Conservation (phyloP, 352 stramenopile species). For the Phytophthora sojae region DNA sequence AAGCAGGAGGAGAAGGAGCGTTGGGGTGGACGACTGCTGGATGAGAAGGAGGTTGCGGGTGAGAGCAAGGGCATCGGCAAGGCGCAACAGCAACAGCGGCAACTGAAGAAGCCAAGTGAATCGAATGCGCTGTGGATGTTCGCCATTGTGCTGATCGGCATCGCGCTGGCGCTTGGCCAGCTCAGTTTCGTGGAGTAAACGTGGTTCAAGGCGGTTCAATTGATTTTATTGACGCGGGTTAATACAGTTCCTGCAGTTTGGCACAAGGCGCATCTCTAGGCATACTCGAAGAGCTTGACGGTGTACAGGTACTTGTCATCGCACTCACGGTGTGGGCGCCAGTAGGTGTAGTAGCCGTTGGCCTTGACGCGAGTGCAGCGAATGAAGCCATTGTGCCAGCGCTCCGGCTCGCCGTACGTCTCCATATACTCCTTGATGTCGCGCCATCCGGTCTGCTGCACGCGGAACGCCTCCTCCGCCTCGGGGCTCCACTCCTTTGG, state of each 20-base stretch:
- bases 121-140: constrained; percentile 43
- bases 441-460: constrained; percentile 77
- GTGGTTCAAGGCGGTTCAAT: neutral
- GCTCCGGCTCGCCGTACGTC: constrained; percentile 74
- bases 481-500: constrained; percentile 75
- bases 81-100: constrained; percentile 17
- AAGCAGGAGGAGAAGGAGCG: constrained; percentile 75
- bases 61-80: neutral
- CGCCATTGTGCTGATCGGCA: constrained; percentile 44
- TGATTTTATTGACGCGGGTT: constrained; percentile 25
- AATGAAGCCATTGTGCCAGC: constrained; percentile 80
- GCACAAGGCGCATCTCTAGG: constrained; percentile 24
- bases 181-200: constrained; percentile 44
- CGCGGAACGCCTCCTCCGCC: constrained; percentile 77
- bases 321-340: constrained; percentile 74
- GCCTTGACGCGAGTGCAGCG: constrained; percentile 83
- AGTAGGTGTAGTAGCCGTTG: constrained; percentile 89
- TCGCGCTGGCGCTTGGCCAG: constrained; percentile 44
- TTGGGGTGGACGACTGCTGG: constrained; percentile 70
- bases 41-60: constrained; percentile 33
- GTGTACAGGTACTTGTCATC: constrained; percentile 86
- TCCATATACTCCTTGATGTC: constrained; percentile 88
- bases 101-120: constrained; percentile 21
- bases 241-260: constrained; percentile 9
- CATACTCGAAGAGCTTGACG: constrained; percentile 84